Conservation (phyloP, 2,329 filamentous ascomycete species). For the Beauveria scarabaeidicola region DNA sequence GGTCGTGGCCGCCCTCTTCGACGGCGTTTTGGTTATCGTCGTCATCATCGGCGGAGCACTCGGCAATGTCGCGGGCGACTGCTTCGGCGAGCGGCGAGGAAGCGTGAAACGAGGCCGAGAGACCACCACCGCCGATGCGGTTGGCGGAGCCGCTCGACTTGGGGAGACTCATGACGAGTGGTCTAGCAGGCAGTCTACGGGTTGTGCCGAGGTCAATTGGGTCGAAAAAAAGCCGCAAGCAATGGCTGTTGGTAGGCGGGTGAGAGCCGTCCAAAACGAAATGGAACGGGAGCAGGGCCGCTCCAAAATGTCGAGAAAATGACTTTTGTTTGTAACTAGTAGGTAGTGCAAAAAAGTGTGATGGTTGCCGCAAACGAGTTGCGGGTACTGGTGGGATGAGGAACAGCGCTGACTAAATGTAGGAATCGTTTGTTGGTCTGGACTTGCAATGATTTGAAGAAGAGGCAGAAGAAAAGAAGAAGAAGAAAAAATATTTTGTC, state of each 20-base stretch:
- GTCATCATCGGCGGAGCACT: conserved; percentile 50
- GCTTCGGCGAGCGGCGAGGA: conserved; percentile 59
- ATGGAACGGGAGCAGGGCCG: not conserved
- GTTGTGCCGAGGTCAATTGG: not conserved
- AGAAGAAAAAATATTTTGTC: not conserved
- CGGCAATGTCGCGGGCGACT: conserved; percentile 58
- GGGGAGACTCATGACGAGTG: not conserved
- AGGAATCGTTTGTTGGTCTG: not conserved
- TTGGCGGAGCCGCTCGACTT: conserved; percentile 13
- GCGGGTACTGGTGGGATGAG: not conserved
- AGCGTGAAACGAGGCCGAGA: conserved; percentile 45
- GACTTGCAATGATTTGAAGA: not conserved
- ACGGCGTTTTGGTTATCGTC: conserved; percentile 31
- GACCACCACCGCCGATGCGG: conserved; percentile 11
- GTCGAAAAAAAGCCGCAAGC: not conserved
- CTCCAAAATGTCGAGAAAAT: not conserved
- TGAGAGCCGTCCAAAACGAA: not conserved
- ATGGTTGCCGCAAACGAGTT: no score
- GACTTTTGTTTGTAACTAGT: no score
- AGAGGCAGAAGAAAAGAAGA: not conserved
- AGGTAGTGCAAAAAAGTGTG: not conserved
- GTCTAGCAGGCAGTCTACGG: not conserved
- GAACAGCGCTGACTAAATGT: not conserved
- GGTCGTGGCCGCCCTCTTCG: conserved; percentile 28
- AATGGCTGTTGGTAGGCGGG: not conserved